Conservation (phyloP, 495 filamentous ascomycete species). For the Annulohypoxylon maeteangense region DNA sequence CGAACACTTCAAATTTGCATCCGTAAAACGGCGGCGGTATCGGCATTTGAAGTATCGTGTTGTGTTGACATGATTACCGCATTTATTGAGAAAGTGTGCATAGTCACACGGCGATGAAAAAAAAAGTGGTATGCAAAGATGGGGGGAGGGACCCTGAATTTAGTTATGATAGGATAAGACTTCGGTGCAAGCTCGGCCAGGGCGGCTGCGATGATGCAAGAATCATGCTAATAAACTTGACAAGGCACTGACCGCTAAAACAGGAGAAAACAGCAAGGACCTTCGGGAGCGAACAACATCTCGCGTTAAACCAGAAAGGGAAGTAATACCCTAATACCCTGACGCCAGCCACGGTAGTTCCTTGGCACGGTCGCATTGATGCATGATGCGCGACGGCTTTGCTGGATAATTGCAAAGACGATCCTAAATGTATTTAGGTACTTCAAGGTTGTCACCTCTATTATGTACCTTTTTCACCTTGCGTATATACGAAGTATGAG, state of each 20-base stretch:
- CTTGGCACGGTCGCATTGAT: constrained; percentile 26
- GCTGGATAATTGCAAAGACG: constrained; percentile 31
- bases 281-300: not conserved
- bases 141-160: constrained; percentile 33
- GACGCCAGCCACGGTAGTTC: constrained; percentile 19
- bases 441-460: constrained; percentile 3
- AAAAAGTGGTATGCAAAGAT: constrained; percentile 39
- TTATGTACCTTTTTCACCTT: constrained; percentile 16
- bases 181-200: constrained; percentile 48
- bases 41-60: constrained; percentile 38
- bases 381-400: constrained; percentile 33
- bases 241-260: constrained; percentile 45
- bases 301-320: constrained; percentile 38
- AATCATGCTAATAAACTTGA: constrained; percentile 45
- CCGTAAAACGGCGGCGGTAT: constrained; percentile 36
- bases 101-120: constrained; percentile 44
- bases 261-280: constrained; percentile 37
- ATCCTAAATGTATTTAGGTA: constrained; percentile 25
- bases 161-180: constrained; percentile 39
- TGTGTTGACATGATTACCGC: constrained; percentile 36
- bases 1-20: constrained; percentile 19
- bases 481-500: constrained; percentile 14
- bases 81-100: constrained; percentile 39
- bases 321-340: constrained; percentile 38
- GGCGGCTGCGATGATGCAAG: constrained; percentile 46